A percentile compares a stretch with the other conserved stretches of the same genome.
Conservation (phyloP, 768 basidiomycete genomes). For the Lactarius trivialis region DNA sequence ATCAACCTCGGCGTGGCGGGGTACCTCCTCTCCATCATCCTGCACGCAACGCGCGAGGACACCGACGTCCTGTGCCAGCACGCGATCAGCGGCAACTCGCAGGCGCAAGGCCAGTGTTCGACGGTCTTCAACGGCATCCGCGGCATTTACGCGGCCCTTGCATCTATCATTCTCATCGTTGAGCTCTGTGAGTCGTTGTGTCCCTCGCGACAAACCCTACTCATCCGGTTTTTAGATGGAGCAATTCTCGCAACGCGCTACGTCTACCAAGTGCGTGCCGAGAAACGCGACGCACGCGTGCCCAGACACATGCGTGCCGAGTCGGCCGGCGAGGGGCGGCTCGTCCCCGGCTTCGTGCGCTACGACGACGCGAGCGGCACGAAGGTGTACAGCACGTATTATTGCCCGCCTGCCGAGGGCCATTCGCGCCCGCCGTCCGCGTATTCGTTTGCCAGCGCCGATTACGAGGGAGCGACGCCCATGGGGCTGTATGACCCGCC, state of each 20-base stretch:
- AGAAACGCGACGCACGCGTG: conserved; percentile 22
- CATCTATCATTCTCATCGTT: conserved; percentile 39
- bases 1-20: conserved; percentile 46
- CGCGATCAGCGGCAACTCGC: conserved; percentile 34
- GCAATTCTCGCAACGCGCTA: conserved; percentile 26
- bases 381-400: conserved; percentile 16
- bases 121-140: conserved; percentile 37
- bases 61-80: conserved; percentile 40
- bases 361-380: conserved; percentile 15
- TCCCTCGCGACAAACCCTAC: neutral
- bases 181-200: conserved; percentile 49
- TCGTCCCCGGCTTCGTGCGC: conserved; percentile 17
- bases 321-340: neutral
- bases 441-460: neutral
- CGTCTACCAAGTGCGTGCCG: conserved; percentile 16
- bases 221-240: conserved; percentile 10
- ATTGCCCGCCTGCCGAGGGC: neutral
- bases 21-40: conserved; percentile 47
- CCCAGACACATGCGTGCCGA: neutral
- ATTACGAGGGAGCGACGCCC: neutral
- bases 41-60: conserved; percentile 39
- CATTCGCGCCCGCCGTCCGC: neutral
- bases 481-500: neutral
- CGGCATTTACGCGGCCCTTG: conserved; percentile 42
- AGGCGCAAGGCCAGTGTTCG: conserved; percentile 40